phyloP scores from a whole-genome alignment of 495 filamentous ascomycete genomes.

The Podospora tetraspora region DNA sequence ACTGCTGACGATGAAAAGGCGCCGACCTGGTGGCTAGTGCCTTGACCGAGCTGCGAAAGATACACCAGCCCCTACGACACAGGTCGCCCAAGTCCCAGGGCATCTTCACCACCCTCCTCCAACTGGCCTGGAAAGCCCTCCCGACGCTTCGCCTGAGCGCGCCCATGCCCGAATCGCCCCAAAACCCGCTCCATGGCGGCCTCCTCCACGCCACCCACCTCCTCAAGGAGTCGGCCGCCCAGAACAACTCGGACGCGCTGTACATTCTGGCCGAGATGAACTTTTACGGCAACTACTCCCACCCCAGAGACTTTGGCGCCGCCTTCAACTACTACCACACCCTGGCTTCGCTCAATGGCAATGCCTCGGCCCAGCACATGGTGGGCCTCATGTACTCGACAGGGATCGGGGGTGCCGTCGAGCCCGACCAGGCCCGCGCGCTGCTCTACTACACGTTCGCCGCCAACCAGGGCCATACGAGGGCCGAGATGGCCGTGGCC shows the following conservation, averaged over 20 bases:
- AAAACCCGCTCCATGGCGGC: constrained; percentile 28
- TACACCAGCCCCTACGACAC: constrained; percentile 33
- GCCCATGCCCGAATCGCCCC: constrained; percentile 29
- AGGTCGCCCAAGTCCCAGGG: constrained; percentile 35
- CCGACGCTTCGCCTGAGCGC: constrained; percentile 40
- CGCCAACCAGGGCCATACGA: constrained; percentile 73
- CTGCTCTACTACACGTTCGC: constrained; percentile 93
- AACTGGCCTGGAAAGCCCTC: constrained; percentile 36
- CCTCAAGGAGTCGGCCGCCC: constrained; percentile 66
- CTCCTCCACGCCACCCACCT: constrained; percentile 62
- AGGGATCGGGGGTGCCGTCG: constrained; percentile 75
- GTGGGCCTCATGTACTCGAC: constrained; percentile 95
- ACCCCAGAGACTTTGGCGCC: constrained; percentile 75
- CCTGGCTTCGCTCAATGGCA: constrained; percentile 72
- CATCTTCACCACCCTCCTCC: constrained; percentile 34
- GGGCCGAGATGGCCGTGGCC: constrained; percentile 89
- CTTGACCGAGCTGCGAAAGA: constrained; percentile 38
- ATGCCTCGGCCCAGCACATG: constrained; percentile 91
- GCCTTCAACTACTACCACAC: constrained; percentile 79
- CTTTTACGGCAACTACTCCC: constrained; percentile 90
- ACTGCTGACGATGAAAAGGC: constrained; percentile 26
- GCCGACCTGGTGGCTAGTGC: constrained; percentile 43
- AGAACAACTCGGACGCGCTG: constrained; percentile 81
- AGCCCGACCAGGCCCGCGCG: constrained; percentile 86
- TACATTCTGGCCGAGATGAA: constrained; percentile 91